phyloP scores from a whole-genome alignment of 208 protist genomes.

The Wallacemonas sp. region DNA sequence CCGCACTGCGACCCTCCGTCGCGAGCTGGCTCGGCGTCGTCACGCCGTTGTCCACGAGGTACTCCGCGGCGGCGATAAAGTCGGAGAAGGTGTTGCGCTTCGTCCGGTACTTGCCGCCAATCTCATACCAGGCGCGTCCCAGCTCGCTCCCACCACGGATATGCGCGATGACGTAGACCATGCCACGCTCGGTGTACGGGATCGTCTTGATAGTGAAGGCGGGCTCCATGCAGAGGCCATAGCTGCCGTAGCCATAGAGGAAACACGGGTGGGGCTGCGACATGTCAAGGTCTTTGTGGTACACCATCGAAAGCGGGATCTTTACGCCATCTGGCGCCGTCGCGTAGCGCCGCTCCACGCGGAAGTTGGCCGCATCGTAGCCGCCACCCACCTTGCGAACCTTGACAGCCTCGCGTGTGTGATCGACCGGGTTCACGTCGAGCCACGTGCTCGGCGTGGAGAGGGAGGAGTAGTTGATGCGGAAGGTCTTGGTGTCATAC shows the following conservation, averaged over 20 bases:
- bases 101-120: constrained; percentile 91
- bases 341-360: constrained; percentile 70
- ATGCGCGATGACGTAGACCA: constrained; percentile 91
- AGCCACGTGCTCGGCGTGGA: constrained; percentile 79
- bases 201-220: constrained; percentile 77
- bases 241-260: constrained; percentile 92
- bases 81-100: constrained; percentile 95
- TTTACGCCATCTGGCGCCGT: constrained; percentile 69
- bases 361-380: constrained; percentile 68
- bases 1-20: constrained; percentile 91
- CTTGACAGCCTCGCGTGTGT: constrained; percentile 50
- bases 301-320: constrained; percentile 81
- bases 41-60: constrained; percentile 68
- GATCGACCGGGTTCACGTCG: constrained; percentile 46
- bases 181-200: constrained; percentile 85
- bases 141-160: constrained; percentile 94
- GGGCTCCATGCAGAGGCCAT: constrained; percentile 88
- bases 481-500: constrained; percentile 69
- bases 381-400: constrained; percentile 72
- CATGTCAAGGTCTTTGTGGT: constrained; percentile 72
- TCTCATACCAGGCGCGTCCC: constrained; percentile 88
- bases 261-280: constrained; percentile 71
- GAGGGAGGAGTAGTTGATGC: constrained; percentile 82
- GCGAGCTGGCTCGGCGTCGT: constrained; percentile 74
- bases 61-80: constrained; percentile 90